Evolutionary conservation across 139 green algal species (phyloP), one percentile per base, ranked within the genome.

Genomic region (Spirogloea muscicola): DNA sequence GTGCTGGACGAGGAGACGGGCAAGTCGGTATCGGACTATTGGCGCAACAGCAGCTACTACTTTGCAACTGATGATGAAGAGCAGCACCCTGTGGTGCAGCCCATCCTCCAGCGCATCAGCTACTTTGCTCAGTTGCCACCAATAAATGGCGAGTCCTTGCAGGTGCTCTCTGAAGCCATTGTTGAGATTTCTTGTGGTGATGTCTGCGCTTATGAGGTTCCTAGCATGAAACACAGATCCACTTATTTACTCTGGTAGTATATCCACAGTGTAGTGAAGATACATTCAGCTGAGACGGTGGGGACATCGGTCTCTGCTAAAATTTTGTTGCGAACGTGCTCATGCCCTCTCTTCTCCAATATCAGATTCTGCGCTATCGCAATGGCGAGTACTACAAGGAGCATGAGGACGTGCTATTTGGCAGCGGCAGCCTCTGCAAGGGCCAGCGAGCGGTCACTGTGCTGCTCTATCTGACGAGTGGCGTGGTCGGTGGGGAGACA

Each of bases 391-490:
- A 7, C 27, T 68, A 68, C 59, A 34, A 38, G 18, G 37, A 41
- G 13, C 59, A 68, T 36, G 59, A 68, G 43, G 59, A 68, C 27
- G 34, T 40, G 6, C 43, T 68, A 41, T 41, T 51, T 36, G 59
- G 27, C 6, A n/a, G n/a, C n/a, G n/a, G n/a, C n/a, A n/a, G n/a
- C n/a, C n/a, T n/a, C n/a, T n/a, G n/a, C n/a, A n/a, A n/a, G n/a
- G 13, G 13, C 59, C 37, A 57, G 27, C 4, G 59, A 13, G 59
- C 42, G 5, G 18, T 4, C 41, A 68, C 59, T 7, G 34, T 68
- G n/a, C 59, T 68, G 37, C n/a, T 68, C 5, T 68, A 68, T 36
- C 59, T 68, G 4, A 42, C 59, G 13, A 36, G 25, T 51, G 59
- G 18, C 59, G 18, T 68, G 18, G 59, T 42, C 6, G 59, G 59